Evolutionary conservation across 176 grass and related monocot genomes (phyloP), one percentile per base, ranked within the genome.

Genomic region (Melocanna baccifera): DNA sequence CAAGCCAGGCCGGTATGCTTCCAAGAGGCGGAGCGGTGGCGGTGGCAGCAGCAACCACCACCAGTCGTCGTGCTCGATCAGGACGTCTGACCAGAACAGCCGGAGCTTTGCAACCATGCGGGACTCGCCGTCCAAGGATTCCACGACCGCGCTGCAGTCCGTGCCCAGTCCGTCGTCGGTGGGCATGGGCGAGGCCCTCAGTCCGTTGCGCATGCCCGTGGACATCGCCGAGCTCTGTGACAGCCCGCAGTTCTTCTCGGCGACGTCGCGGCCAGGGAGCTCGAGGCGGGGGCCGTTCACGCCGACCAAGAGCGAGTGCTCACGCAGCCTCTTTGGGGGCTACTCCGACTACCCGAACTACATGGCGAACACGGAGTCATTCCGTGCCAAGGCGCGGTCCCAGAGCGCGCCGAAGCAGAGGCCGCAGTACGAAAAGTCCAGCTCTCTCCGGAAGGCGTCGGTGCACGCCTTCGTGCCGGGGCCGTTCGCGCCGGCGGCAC

Each of bases 331-430:
- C 13, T 96, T 94, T 69, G 92, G 88, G 0, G 91, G 91, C n/a
- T 99, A 92, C 86, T 87, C 89, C 62, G 93, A 94, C 81, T 88
- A 89, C 81, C 96, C 96, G 3, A 99, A 94, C 85, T 99, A 99
- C 88, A 99, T 99, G 96, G 76, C 93, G 3, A 96, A 99, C 84
- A 99, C 96, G 0, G 89, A 99, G 78, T 99, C 96, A 5, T 96
- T 94, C 62, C 92, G 76, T 16, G 93, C 91, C 85, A 99, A 96
- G 88, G 85, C 88, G 23, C 83, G 96, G 4, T 99, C 96, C 12
- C 93, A 99, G 51, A 99, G 96, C 52, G 93, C 93, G 57, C 96
- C 96, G 28, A 99, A 81, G 84, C 89, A 87, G 89, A 65, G 96
- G 71, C 91, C 81, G 9, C 88, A 88, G 63, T 78, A 71, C 67